Evolutionary conservation across 495 filamentous ascomycete species (phyloP).

Genomic region (Penicillium canescens): DNA sequence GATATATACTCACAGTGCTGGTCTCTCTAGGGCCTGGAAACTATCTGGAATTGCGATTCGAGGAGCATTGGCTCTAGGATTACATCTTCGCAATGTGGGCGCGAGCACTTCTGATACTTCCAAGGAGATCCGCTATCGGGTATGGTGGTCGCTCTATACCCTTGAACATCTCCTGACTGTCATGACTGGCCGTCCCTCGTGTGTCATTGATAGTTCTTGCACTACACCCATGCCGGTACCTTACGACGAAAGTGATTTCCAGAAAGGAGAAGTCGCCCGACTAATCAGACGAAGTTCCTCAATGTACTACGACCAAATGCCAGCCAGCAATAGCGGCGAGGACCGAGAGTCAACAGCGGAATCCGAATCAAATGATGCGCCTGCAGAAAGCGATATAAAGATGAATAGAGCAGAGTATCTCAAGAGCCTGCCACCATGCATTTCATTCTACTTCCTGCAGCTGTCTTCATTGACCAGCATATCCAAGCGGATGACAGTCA

Average conservation of each 20-base stretch:
- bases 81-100: constrained; percentile 59
- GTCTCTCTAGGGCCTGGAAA: constrained; percentile 56
- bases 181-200: constrained; percentile 61
- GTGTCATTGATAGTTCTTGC: constrained; percentile 53
- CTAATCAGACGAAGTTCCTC: constrained; percentile 26
- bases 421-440: constrained; percentile 35
- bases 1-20: constrained; percentile 10
- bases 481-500: constrained; percentile 49
- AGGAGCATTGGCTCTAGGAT: constrained; percentile 56
- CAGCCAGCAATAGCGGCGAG: constrained; percentile 19
- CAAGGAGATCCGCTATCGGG: constrained; percentile 56
- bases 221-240: constrained; percentile 56
- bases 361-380: constrained; percentile 23
- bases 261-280: constrained; percentile 35
- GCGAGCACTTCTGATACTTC: constrained; percentile 46
- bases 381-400: constrained; percentile 15
- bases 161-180: constrained; percentile 57
- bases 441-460: constrained; percentile 52
- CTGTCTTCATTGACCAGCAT: constrained; percentile 50
- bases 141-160: constrained; percentile 63
- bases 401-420: constrained; percentile 25
- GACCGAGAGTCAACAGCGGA: constrained; percentile 27
- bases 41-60: constrained; percentile 58
- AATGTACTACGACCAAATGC: constrained; percentile 21
- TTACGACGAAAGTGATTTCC: constrained; percentile 50